A percentile compares a stretch with the other conserved stretches of the same genome.
Conservation (phyloP, 1,284 basidiomycete genomes). For the Xanthoconium separans region DNA sequence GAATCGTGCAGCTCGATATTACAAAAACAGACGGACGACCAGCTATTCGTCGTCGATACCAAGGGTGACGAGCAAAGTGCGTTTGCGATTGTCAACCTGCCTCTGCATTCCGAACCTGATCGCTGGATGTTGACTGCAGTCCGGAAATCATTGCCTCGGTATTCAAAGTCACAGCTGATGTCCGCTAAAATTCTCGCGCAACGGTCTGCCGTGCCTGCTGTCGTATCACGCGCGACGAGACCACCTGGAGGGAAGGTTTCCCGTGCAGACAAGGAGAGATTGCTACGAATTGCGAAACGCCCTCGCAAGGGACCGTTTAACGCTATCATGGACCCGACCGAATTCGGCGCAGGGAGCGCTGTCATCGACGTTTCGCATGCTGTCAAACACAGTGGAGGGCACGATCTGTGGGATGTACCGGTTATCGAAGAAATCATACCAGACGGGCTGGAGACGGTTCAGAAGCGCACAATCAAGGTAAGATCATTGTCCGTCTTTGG, state of each 20-base stretch:
- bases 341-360: slow-evolving; percentile 62
- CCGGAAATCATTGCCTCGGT: slow-evolving; percentile 54
- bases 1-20: slow-evolving; percentile 48
- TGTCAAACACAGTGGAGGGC: slow-evolving; percentile 67
- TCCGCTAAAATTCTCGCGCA: slow-evolving; percentile 82
- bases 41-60: slow-evolving; percentile 79
- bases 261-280: slow-evolving; percentile 68
- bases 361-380: slow-evolving; percentile 61
- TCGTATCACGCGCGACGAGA: slow-evolving; percentile 55
- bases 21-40: slow-evolving; percentile 64
- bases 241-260: slow-evolving; percentile 36
- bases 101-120: no score
- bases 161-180: slow-evolving; percentile 58
- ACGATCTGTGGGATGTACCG: slow-evolving; percentile 66
- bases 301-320: slow-evolving; percentile 70
- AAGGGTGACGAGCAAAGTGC: slow-evolving; percentile 76
- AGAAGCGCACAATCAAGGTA: slow-evolving; percentile 52
- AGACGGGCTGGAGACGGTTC: slow-evolving; percentile 45
- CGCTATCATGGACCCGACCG: slow-evolving; percentile 61
- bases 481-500: background rate
- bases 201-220: slow-evolving; percentile 84
- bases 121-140: slow-evolving; percentile 39
- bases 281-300: slow-evolving; percentile 73
- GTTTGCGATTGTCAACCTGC: slow-evolving; percentile 38
- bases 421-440: slow-evolving; percentile 37